Evolutionary conservation across 805 yeast genomes (phyloP), one percentile per base, ranked within the genome.

Genomic region (Cyberlindnera americana): DNA sequence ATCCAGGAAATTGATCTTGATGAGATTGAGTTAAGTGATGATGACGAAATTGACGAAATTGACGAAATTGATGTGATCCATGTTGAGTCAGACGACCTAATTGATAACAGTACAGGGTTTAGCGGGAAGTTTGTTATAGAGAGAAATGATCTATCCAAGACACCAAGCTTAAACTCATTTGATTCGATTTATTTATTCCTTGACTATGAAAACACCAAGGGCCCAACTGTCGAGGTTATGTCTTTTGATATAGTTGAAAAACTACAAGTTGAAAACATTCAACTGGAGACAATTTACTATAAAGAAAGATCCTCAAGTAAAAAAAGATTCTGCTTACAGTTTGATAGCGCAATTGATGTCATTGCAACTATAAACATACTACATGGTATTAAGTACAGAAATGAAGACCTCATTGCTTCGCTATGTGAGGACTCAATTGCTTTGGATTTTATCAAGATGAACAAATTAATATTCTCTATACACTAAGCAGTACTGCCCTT

Each of bases 401-500:
- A 28, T 6, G 19, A 16, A 1, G 5, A 26, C 4, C 9, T 43
- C 2, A 21, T 29, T 3, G 16, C 38, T 2, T 33, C 44, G 3
- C 17, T 41, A 10, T 41, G 49, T 43, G 48, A 48, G 19, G 31
- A 31, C 4, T 12, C 8, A 4, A 33, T 43, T 27, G 49, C 40
- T 3, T 18, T 39, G 8, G n/a, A 37, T 11, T 29, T 49, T 13
- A 23, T 27, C 2, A 11, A 18, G 13, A 10, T 35, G 21, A 27
- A 34, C 24, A 36, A 23, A 17, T 22, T 13, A 5, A 26, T 13
- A 5, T 23, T 13, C 24, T 26, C 23, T 6, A 7, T 13, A 15
- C 13, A 8, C 5, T 18, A 21, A 21, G 26, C 6, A 14, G n/a
- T 25, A n/a, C 13, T n/a, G n/a, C 76, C 76, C 32, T 67, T 60